Base-by-base conservation (phyloP, 331 rosid species). In the Telfairia occidentalis region DNA sequence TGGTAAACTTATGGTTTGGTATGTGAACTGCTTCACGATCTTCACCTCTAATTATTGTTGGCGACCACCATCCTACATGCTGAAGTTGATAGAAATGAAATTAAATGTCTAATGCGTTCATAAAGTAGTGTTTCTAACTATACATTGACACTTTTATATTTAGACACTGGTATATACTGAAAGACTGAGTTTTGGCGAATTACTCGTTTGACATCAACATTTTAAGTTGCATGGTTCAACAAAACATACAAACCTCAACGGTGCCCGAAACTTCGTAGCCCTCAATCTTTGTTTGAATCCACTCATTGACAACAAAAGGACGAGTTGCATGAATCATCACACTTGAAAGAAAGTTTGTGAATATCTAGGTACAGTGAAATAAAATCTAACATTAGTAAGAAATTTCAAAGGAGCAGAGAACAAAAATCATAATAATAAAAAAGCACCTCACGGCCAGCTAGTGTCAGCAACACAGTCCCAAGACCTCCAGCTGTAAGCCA, bases 21-120 rank as follows among this genome's bases (percentile, higher is more conserved):
- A 92, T 92, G 86, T 92, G 97, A 76, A 92, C 89, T 52, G 97
- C 97, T 88, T 92, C 97, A 78, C 97, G 92, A 75, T 92, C 97
- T 87, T 92, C 97, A 73, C 97, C 97, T 87, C 97, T 87, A 24
- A 92, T 79, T 74, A 92, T 86, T 59, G 97, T 92, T 15, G 97
- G 97, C 19, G 97, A 92, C 96, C 97, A 92, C 97, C 97, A 92
- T 58, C 97, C 97, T 77, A 92, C 96, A 74, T 92, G 97, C 97
- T 92, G 80, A 77, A 82, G 78, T 76, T 21, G 30, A 86, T 30
- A 76, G 81, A 72, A 78, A 79, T 24, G 38, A 16, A 37, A 46
- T 21, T 71, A 29, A 28, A 38, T 19, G 67, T 2, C 63, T 5
- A 12, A 5, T 19, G n/a, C 38, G 8, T 34, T 21, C 32, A 34